These are phyloP conservation scores for Asterophora lycoperdoides DNA, from an alignment of 768 basidiomycete genomes.

Conservation along the genomic window DNA sequence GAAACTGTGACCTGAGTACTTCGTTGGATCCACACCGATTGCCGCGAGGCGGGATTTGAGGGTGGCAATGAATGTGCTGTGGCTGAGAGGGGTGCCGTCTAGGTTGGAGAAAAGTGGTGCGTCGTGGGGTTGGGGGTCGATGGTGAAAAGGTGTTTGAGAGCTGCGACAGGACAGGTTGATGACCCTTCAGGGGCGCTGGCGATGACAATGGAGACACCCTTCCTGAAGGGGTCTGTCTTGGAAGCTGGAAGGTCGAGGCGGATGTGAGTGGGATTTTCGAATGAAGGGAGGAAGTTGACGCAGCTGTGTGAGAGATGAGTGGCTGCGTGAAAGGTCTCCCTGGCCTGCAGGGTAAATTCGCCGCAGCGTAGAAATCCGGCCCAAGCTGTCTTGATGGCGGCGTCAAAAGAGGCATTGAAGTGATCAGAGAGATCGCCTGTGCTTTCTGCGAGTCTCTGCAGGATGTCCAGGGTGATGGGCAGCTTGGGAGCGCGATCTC, in stretches of 20 bases:
- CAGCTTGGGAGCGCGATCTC: conserved; percentile 19
- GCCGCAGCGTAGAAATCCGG: conserved; percentile 20
- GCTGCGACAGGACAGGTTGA: too few species aligned
- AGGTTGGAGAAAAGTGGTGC: too few species aligned
- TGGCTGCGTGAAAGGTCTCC: background rate
- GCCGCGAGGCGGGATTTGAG: too few species aligned
- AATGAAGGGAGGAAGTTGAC: background rate
- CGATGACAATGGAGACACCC: too few species aligned
- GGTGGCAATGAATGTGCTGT: too few species aligned
- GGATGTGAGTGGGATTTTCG: conserved; percentile 14
- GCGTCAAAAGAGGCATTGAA: conserved; percentile 9
- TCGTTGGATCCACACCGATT: too few species aligned
- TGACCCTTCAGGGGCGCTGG: too few species aligned
- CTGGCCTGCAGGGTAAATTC: conserved; percentile 8
- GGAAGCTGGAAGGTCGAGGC: conserved; percentile 18
- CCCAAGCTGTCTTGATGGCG: conserved; percentile 7
- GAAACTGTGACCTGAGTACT: too few species aligned
- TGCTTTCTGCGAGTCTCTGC: background rate
- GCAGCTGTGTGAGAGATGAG: background rate
- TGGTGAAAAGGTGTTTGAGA: too few species aligned
- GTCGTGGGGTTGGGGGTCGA: too few species aligned
- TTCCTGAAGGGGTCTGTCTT: too few species aligned
- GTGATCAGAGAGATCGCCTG: background rate
- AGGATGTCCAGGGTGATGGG: conserved; percentile 24
- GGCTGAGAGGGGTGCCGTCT: too few species aligned